These are phyloP conservation scores for Polytrichum formosum DNA, from an alignment of 225 moss, liverwort and hornwort species.

Conservation along the genomic window DNA sequence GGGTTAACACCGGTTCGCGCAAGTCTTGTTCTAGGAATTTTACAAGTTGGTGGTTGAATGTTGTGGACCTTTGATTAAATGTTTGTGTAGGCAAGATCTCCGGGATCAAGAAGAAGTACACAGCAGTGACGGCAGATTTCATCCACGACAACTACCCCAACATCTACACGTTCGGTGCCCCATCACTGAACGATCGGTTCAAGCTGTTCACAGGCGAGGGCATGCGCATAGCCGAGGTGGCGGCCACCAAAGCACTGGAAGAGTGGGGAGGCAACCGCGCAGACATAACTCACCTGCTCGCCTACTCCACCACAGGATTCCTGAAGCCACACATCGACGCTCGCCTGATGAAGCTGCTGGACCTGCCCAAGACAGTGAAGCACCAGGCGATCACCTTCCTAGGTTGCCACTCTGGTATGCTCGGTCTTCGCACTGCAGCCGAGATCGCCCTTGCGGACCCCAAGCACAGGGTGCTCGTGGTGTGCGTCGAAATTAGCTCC, in stretches of 20 bases:
- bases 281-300: conserved; percentile 28
- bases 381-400: conserved; percentile 24
- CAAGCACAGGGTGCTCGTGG: conserved; percentile 18
- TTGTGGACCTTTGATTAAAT: not conserved
- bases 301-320: conserved; percentile 24
- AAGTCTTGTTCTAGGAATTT: not conserved
- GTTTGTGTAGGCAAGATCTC: conserved; percentile 17
- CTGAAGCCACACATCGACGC: conserved; percentile 22
- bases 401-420: conserved; percentile 26
- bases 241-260: conserved; percentile 12
- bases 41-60: not conserved
- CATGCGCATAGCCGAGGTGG: conserved; percentile 21
- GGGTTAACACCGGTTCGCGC: not conserved
- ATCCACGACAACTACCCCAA: conserved; percentile 14
- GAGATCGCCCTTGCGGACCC: conserved; percentile 23
- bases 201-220: conserved; percentile 17
- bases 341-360: conserved; percentile 14
- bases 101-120: conserved; percentile 28
- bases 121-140: conserved; percentile 6
- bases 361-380: conserved; percentile 11
- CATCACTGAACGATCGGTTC: conserved; percentile 30
- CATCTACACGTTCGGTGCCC: conserved; percentile 18
- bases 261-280: conserved; percentile 30
- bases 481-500: conserved; percentile 19
- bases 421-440: conserved; percentile 20